These are phyloP conservation scores for Pleurotus salmoneostramineus DNA, from an alignment of 768 basidiomycete species.

Conservation along the genomic window DNA sequence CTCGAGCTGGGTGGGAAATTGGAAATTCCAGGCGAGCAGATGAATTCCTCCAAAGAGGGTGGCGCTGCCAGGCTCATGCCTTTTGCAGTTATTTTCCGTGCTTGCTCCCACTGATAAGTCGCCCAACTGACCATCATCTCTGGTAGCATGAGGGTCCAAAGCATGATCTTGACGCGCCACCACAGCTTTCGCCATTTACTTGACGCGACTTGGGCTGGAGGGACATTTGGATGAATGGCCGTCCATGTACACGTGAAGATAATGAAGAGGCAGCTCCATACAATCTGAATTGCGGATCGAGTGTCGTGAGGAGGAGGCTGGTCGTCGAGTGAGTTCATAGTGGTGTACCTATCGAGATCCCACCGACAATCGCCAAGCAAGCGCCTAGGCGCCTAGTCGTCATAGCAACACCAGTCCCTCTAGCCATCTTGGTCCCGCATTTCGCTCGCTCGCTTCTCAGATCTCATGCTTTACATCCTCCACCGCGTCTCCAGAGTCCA, in stretches of 20 bases:
- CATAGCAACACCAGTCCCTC: too few species aligned
- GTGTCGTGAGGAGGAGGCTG: not conserved
- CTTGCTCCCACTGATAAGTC: constrained; percentile 17
- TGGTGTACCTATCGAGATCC: too few species aligned
- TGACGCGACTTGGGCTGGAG: not conserved
- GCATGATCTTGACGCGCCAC: constrained; percentile 14
- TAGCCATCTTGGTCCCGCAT: too few species aligned
- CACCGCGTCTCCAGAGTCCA: too few species aligned
- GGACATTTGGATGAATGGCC: constrained; percentile 24
- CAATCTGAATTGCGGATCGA: constrained; percentile 10
- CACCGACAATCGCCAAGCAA: too few species aligned
- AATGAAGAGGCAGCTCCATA: constrained; percentile 21
- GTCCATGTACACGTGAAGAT: constrained; percentile 25
- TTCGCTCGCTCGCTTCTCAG: too few species aligned
- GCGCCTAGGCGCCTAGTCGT: too few species aligned
- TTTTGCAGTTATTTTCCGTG: not conserved
- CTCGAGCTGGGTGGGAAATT: too few species aligned
- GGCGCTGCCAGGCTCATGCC: not conserved
- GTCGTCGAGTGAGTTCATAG: not conserved
- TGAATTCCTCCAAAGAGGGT: too few species aligned
- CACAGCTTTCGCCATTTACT: not conserved
- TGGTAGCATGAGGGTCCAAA: constrained; percentile 19
- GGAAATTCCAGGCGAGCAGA: too few species aligned
- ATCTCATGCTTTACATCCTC: too few species aligned
- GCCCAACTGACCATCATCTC: constrained; percentile 24